Evolutionary conservation across 371 early-diverging fungal genomes (phyloP).

Genomic region (Mortierella polycephala): DNA sequence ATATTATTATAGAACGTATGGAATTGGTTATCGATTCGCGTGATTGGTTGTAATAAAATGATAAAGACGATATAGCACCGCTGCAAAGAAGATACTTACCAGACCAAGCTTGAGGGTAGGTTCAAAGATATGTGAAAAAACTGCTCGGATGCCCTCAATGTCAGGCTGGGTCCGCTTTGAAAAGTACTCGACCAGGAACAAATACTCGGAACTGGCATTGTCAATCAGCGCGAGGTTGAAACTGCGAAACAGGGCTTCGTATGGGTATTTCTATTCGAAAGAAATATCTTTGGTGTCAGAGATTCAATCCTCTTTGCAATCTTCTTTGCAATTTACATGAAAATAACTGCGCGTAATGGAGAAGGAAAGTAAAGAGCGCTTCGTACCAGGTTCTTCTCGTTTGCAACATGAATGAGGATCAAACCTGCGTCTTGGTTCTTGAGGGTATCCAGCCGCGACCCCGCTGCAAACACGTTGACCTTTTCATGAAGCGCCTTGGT

Average conservation of each 20-base stretch:
- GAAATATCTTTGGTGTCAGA: background rate
- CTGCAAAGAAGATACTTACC: slow-evolving; percentile 55
- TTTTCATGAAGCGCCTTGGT: slow-evolving; percentile 73
- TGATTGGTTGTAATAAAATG: too few relatives aligned
- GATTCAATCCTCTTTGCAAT: background rate
- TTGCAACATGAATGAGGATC: slow-evolving; percentile 84
- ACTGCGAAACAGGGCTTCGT: slow-evolving; percentile 86
- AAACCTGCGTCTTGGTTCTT: slow-evolving; percentile 79
- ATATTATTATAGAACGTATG: background rate
- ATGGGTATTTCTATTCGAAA: slow-evolving; percentile 68
- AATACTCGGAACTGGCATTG: slow-evolving; percentile 92
- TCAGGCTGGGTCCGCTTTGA: slow-evolving; percentile 57
- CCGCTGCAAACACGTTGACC: slow-evolving; percentile 80
- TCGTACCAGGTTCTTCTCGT: slow-evolving; percentile 76
- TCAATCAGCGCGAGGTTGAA: slow-evolving; percentile 88
- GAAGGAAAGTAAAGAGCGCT: too few relatives aligned
- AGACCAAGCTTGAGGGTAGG: slow-evolving; percentile 81
- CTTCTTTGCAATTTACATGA: background rate
- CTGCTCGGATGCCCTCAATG: slow-evolving; percentile 59
- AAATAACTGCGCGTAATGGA: background rate
- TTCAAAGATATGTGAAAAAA: slow-evolving; percentile 80
- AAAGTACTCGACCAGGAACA: slow-evolving; percentile 91
- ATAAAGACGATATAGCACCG: too few relatives aligned
- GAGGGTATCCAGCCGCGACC: slow-evolving; percentile 77
- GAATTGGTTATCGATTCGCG: too few relatives aligned